Evolutionary conservation across 345 rosid genomes (phyloP).

Genomic region (Dimocarpus longan): DNA sequence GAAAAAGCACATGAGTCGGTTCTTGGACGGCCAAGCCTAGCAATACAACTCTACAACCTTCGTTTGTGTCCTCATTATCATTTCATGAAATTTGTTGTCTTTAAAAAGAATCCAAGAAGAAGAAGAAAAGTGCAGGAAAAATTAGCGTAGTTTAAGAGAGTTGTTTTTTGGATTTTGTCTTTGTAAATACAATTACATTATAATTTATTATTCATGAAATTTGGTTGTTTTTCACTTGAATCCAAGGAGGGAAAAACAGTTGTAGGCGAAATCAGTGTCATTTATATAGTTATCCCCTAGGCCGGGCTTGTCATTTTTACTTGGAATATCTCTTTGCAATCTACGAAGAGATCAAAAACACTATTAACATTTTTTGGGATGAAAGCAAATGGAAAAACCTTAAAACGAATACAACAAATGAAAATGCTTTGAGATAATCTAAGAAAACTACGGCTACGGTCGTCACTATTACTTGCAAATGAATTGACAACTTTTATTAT

Average conservation of each 20-base stretch:
- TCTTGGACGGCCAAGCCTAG: constrained; percentile 4
- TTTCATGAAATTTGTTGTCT: too few relatives aligned
- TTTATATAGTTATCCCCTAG: not conserved
- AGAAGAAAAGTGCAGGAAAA: not conserved
- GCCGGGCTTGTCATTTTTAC: not conserved
- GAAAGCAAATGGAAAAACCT: not conserved
- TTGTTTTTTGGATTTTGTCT: not conserved
- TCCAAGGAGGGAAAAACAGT: too few relatives aligned
- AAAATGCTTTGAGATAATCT: not conserved
- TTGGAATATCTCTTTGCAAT: not conserved
- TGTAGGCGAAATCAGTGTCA: too few relatives aligned
- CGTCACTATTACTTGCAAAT: not conserved
- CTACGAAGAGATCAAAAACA: not conserved
- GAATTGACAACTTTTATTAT: too few relatives aligned
- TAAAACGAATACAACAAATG: too few relatives aligned
- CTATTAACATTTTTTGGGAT: not conserved
- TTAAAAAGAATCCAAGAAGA: not conserved
- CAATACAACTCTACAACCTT: too few relatives aligned
- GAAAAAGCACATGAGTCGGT: constrained; percentile 12
- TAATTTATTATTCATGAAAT: too few relatives aligned
- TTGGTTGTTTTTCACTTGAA: too few relatives aligned
- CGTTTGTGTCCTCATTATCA: too few relatives aligned
- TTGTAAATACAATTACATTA: not conserved
- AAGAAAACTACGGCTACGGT: not conserved
- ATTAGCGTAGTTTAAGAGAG: not conserved